Evolutionary conservation across 805 yeast species (phyloP).

Genomic region (Maudiozyma saulgeensis): DNA sequence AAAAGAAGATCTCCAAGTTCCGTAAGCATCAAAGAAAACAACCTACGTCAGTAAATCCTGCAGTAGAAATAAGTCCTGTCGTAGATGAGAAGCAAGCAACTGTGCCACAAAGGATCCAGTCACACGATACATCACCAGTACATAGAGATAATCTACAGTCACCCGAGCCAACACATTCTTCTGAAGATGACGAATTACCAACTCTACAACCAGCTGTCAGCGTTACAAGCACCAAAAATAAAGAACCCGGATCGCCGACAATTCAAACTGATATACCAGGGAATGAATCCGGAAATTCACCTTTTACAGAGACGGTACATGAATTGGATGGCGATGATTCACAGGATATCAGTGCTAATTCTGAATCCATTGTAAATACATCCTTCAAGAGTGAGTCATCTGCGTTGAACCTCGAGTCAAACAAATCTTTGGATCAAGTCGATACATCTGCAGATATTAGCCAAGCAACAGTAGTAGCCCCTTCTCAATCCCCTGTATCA

Average conservation of each 20-base stretch:
- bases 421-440: not conserved
- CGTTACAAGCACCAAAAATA: conserved; percentile 10
- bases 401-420: not conserved
- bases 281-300: not conserved
- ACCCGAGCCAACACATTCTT: not conserved
- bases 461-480: too few relatives aligned
- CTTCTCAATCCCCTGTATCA: not conserved
- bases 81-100: not conserved
- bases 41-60: not conserved
- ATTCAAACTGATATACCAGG: conserved; percentile 3
- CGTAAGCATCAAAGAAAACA: conserved; percentile 4
- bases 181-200: conserved; percentile 2
- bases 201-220: conserved; percentile 15
- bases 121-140: not conserved
- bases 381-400: not conserved
- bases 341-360: conserved; percentile 10
- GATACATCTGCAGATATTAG: not conserved
- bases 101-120: too few relatives aligned
- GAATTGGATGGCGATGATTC: conserved; percentile 19
- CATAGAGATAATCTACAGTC: not conserved
- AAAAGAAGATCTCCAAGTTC: conserved; percentile 6
- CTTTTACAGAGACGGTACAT: conserved; percentile 12
- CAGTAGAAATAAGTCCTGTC: not conserved
- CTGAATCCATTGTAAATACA: not conserved
- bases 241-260: not conserved